Percentiles rank a stretch among this genome's conserved stretches.
These are phyloP conservation scores for Austroboletus niveus DNA, from an alignment of 1,284 basidiomycete species.

Conservation along the genomic window DNA sequence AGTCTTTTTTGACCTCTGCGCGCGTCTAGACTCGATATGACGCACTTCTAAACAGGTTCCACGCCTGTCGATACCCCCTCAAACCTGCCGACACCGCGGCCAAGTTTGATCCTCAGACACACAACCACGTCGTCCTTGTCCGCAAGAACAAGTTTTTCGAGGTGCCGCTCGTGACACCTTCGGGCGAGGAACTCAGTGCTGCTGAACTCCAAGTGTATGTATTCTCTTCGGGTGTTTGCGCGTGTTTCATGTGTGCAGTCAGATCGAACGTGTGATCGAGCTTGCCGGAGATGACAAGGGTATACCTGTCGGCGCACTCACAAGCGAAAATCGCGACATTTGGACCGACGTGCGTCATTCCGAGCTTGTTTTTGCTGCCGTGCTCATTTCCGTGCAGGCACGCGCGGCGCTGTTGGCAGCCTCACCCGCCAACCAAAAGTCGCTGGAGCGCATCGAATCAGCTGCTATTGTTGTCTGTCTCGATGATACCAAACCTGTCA, in stretches of 20 bases:
- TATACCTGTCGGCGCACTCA: constrained; percentile 78
- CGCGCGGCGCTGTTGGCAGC: constrained; percentile 67
- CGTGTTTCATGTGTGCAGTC: constrained; percentile 39
- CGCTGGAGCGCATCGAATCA: constrained; percentile 83
- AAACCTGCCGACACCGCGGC: constrained; percentile 82
- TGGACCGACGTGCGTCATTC: constrained; percentile 74
- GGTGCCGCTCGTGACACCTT: constrained; percentile 62
- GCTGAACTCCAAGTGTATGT: constrained; percentile 73
- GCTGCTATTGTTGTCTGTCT: constrained; percentile 87
- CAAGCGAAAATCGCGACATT: constrained; percentile 84
- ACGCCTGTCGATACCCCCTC: constrained; percentile 83
- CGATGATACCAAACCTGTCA: constrained; percentile 79
- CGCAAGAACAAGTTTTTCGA: constrained; percentile 92
- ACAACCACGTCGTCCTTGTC: constrained; percentile 90
- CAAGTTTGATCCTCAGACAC: constrained; percentile 73
- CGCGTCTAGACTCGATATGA: background rate
- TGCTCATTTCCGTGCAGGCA: constrained; percentile 38
- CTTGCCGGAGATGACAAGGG: constrained; percentile 59
- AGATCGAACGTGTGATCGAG: constrained; percentile 77
- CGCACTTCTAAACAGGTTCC: constrained; percentile 58
- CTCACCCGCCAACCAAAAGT: constrained; percentile 62
- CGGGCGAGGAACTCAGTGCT: constrained; percentile 68
- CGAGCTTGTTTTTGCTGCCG: background rate
- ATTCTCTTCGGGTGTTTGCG: background rate
- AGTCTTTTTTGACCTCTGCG: constrained; percentile 30